Conservation (phyloP, 345 rosid species). For the Heritiera littoralis region DNA sequence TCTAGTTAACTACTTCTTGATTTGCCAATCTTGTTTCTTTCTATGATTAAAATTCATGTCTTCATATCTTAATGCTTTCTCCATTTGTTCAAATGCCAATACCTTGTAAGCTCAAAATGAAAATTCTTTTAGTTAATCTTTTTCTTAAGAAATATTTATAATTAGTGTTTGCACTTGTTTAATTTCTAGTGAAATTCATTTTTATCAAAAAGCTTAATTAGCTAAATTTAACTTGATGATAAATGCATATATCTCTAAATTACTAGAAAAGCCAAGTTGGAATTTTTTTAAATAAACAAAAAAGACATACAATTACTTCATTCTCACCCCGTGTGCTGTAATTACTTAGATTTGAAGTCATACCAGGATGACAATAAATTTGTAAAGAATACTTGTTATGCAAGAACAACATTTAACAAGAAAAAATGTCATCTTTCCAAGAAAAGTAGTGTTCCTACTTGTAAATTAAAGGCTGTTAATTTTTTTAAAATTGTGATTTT, state of each 20-base stretch:
- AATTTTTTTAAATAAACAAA: too few species aligned
- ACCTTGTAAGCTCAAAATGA: not conserved
- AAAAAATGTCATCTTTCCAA: not conserved
- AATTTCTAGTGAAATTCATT: too few species aligned
- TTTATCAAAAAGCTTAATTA: too few species aligned
- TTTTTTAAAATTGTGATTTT: not conserved
- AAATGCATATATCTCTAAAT: too few species aligned
- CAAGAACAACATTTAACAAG: not conserved
- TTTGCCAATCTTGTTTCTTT: not conserved
- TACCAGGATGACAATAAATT: not conserved
- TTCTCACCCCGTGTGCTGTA: not conserved
- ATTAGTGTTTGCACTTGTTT: too few species aligned
- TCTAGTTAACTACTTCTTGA: not conserved
- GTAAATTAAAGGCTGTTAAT: not conserved
- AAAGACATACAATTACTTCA: not conserved
- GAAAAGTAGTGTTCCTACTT: not conserved
- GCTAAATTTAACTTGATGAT: too few species aligned
- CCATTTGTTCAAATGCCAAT: not conserved
- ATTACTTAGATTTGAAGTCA: conserved; percentile 20
- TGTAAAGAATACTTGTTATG: not conserved
- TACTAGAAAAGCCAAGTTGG: not conserved
- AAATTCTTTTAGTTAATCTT: not conserved
- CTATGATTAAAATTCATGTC: not conserved
- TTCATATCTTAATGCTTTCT: not conserved
- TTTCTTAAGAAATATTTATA: too few species aligned